Evolutionary conservation across 345 rosid genomes (phyloP).

Genomic region (Eucalyptus brandiana): DNA sequence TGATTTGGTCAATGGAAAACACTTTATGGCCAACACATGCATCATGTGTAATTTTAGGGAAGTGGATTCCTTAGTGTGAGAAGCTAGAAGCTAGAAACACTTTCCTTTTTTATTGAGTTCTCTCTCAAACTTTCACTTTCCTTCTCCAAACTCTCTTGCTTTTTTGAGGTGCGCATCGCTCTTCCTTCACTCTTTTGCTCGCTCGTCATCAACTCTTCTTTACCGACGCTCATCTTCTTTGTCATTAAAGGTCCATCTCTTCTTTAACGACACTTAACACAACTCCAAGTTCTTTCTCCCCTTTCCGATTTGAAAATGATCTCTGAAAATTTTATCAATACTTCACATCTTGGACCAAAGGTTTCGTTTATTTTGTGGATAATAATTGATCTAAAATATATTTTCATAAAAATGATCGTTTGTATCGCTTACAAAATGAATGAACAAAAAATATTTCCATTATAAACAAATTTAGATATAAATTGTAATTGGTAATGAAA

Average conservation of each 20-base stretch:
- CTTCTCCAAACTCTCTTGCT: fast-evolving
- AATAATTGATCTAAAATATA: no score
- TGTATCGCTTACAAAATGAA: background rate
- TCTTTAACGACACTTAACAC: background rate
- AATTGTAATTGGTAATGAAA: no score
- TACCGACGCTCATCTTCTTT: background rate
- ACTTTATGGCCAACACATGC: background rate
- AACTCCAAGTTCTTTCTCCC: background rate
- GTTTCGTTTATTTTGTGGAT: no score
- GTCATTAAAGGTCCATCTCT: background rate
- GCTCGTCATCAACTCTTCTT: background rate
- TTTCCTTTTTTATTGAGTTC: background rate
- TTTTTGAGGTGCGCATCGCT: background rate
- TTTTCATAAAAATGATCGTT: no score
- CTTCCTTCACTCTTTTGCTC: background rate
- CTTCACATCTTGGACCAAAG: background rate
- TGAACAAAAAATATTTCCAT: no score
- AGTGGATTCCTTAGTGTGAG: background rate
- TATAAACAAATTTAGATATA: no score
- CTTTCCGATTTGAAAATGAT: background rate
- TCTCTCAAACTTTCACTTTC: background rate
- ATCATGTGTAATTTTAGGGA: background rate
- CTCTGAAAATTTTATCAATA: no score
- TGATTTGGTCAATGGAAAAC: background rate
- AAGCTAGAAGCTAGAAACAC: background rate